Base-by-base conservation (phyloP, 2,329 filamentous ascomycete genomes). In the Penicillium italicum region DNA sequence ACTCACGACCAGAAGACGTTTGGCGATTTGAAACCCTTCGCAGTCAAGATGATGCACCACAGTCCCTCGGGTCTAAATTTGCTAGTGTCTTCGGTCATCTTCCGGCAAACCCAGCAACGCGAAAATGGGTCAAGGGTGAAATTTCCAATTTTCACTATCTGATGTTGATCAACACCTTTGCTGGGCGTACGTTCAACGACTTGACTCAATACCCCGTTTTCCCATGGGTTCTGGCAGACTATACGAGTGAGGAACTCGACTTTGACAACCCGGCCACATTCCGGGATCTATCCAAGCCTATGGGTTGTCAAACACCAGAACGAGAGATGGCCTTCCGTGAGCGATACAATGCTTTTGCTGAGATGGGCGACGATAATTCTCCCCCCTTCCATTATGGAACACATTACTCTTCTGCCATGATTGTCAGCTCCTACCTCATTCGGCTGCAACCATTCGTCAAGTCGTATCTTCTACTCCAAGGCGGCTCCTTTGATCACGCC, bases 321-420 rank as follows among this genome's bases (percentile, higher is more conserved):
- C 84, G 93, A 61, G 89, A 95, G 61, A 79, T 84, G 0, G 90
- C 91, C 7, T 96, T 94, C 66, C 82, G 85, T 49, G 89, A 95
- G 65, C 85, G 91, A 30, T 97, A 96, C 71, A 85, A 87, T 62
- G 89, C 90, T 16, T 87, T 99, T 70, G 87, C 87, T 0, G 94
- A 97, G 70, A 96, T 99, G 80, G 90, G 88, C 8, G 92, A 96
- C 62, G 76, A 79, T 40, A 81, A 80, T 54, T 80, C 82, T 43
- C 87, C 89, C 0, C 89, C 94, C 0, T 99, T 97, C 71, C 94
- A 99, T 70, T 99, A 97, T 64, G 94, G 94, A 18, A 99, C 95
- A 0, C 95, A 99, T 71, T 99, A 99, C 72, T 97, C 94, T 1
- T 97, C 94, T 2, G 94, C 94, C 8, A 99, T 97, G 94, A 97